phyloP scores from a whole-genome alignment of 371 early-diverging fungal genomes.

The Mortierella sp. region DNA sequence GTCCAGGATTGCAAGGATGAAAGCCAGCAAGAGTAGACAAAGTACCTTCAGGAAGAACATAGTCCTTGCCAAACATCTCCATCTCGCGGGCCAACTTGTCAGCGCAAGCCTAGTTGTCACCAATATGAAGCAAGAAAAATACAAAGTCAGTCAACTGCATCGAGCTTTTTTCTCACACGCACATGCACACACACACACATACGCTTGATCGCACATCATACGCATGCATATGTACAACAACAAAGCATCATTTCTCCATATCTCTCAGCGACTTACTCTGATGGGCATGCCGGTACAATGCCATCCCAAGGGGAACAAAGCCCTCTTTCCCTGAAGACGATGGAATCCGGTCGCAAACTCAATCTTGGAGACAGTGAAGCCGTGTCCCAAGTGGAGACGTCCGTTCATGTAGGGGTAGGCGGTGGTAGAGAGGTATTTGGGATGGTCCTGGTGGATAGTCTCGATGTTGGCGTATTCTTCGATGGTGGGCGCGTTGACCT shows the following conservation, averaged over 20 bases:
- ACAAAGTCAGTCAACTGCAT: background rate
- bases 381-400: constrained; percentile 98
- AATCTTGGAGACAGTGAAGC: constrained; percentile 97
- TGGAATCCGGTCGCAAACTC: constrained; percentile 98
- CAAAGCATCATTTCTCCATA: background rate
- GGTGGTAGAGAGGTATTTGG: constrained; percentile 98
- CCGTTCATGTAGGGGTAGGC: constrained; percentile 99
- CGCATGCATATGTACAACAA: background rate
- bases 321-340: constrained; percentile 95
- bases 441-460: constrained; percentile 75
- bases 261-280: constrained; percentile 74
- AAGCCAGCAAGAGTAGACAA: background rate
- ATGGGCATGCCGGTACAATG: constrained; percentile 99
- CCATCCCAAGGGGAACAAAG: constrained; percentile 99
- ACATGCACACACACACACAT: background rate
- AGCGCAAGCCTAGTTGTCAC: constrained; percentile 91
- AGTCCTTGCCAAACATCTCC: constrained; percentile 92
- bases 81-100: constrained; percentile 98
- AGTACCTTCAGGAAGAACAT: constrained; percentile 69
- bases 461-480: constrained; percentile 64
- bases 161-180: background rate
- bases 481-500: constrained; percentile 88
- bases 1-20: too few relatives aligned
- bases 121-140: background rate
- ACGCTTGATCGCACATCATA: background rate